Evolutionary conservation across 2,329 filamentous ascomycete genomes (phyloP).

Genomic region (Ophiostoma quercus): DNA sequence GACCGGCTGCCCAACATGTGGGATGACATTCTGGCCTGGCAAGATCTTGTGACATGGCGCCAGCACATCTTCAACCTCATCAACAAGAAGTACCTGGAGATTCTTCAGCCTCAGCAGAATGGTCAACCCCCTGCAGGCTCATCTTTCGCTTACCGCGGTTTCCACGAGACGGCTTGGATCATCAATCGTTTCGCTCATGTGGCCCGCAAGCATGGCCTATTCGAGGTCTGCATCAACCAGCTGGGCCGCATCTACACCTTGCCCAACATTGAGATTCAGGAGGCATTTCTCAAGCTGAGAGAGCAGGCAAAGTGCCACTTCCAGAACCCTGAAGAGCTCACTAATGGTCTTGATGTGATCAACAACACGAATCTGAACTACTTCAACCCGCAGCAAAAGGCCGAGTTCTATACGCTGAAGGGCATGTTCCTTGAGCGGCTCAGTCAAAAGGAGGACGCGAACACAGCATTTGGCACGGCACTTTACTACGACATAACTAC

Average conservation of each 20-base stretch:
- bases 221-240: constrained; percentile 95
- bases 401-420: constrained; percentile 98
- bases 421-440: constrained; percentile 98
- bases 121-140: constrained; percentile 74
- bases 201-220: constrained; percentile 90
- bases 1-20: constrained; percentile 94
- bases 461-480: constrained; percentile 89
- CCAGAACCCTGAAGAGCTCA: constrained; percentile 88
- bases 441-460: constrained; percentile 82
- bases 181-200: constrained; percentile 99
- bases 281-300: constrained; percentile 95
- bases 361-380: constrained; percentile 99
- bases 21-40: constrained; percentile 99
- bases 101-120: constrained; percentile 67
- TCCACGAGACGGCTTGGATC: constrained; percentile 99
- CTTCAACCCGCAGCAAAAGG: constrained; percentile 92
- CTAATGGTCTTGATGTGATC: constrained; percentile 91
- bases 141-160: constrained; percentile 93
- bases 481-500: constrained; percentile 93
- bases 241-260: constrained; percentile 97
- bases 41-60: constrained; percentile 98
- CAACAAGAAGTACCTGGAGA: constrained; percentile 83
- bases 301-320: constrained; percentile 99
- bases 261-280: constrained; percentile 98
- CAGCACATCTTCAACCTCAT: constrained; percentile 98